Conservation (phyloP, 1,284 basidiomycete species). For the Rhodotorula sp. region DNA sequence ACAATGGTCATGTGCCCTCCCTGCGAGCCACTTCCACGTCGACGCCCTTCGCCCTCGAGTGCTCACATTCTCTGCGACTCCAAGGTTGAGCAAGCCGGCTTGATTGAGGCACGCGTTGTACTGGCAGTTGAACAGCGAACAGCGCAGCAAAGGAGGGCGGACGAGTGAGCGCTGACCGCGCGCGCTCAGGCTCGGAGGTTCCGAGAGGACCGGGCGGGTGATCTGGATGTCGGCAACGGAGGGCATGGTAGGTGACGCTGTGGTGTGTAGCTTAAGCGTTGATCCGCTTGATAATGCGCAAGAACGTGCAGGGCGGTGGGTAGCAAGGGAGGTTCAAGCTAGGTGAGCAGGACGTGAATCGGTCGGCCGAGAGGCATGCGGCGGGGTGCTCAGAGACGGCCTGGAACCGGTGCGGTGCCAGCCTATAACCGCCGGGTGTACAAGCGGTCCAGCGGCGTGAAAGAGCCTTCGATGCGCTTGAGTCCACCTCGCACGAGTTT, state of each 20-base stretch:
- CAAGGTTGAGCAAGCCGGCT: slow-evolving; percentile 28
- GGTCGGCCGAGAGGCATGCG: neutral
- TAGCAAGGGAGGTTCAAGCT: no score
- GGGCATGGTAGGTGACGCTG: neutral
- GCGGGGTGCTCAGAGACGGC: neutral
- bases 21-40: neutral
- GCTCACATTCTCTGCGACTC: slow-evolving; percentile 37
- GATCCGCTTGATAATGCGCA: neutral
- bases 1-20: neutral
- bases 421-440: neutral
- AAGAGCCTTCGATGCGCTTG: no score
- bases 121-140: slow-evolving; percentile 37
- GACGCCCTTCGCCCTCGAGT: no score
- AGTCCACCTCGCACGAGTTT: neutral
- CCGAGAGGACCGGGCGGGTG: slow-evolving; percentile 8
- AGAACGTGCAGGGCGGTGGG: neutral
- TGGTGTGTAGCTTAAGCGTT: no score
- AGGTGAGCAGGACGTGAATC: neutral
- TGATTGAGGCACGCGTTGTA: slow-evolving; percentile 18
- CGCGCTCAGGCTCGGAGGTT: slow-evolving; percentile 14
- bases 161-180: slow-evolving; percentile 29
- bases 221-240: neutral
- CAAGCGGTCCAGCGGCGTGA: neutral
- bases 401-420: neutral
- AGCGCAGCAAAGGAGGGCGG: slow-evolving; percentile 35